A percentile compares a stretch with the other conserved stretches of the same genome.
These are phyloP conservation scores for Penicillium simplicissimum DNA, from an alignment of 495 filamentous ascomycete genomes.

Conservation along the genomic window DNA sequence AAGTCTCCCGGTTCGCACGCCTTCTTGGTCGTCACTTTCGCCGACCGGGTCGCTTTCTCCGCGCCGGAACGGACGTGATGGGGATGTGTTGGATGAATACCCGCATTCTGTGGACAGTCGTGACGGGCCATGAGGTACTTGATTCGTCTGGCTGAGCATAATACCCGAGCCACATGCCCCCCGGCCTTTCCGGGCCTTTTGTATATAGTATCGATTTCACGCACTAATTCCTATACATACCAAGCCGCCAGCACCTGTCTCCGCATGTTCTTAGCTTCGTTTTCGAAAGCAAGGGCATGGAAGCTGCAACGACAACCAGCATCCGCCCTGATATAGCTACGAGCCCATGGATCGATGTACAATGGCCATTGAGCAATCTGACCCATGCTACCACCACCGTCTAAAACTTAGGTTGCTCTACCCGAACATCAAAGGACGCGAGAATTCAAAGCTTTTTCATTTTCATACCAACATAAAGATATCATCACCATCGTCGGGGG, in stretches of 20 bases:
- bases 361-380: neutral
- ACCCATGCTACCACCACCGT: no score
- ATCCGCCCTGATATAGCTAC: neutral
- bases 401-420: no score
- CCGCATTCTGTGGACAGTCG: constrained; percentile 18
- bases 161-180: neutral
- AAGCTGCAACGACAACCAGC: neutral
- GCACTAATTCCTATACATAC: neutral
- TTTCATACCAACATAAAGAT: neutral
- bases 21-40: constrained; percentile 44
- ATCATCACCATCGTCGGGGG: neutral
- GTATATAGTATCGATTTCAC: constrained; percentile 8
- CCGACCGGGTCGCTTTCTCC: constrained; percentile 35
- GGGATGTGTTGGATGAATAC: constrained; percentile 26
- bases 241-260: neutral
- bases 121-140: constrained; percentile 15
- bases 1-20: constrained; percentile 35
- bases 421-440: no score
- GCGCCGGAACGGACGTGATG: constrained; percentile 21
- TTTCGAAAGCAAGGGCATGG: no score
- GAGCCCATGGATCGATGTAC: no score
- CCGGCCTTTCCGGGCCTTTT: neutral
- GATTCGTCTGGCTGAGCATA: neutral
- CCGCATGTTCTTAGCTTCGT: no score
- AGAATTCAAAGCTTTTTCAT: constrained; percentile 1